These are phyloP conservation scores for Alternaria brassicae DNA, from an alignment of 2,329 filamentous ascomycete genomes.

Conservation along the genomic window DNA sequence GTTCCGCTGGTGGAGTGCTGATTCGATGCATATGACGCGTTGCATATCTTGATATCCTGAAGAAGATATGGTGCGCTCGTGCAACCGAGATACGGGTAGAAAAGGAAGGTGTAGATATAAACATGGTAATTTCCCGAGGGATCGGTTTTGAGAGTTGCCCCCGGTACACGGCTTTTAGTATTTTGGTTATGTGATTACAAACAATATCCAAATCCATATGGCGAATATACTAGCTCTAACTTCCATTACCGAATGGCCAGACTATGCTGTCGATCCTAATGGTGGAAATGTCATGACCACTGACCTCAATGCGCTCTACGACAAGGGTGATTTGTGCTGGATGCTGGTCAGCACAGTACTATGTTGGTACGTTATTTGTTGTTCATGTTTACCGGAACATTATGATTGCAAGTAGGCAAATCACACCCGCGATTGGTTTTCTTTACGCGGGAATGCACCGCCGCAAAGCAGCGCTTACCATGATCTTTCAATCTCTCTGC, in stretches of 20 bases:
- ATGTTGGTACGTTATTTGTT: conserved; percentile 34
- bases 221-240: conserved; percentile 37
- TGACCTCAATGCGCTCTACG: conserved; percentile 55
- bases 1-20: not conserved
- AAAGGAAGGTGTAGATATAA: conserved; percentile 1
- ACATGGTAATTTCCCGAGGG: not conserved
- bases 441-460: conserved; percentile 47
- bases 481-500: conserved; percentile 59
- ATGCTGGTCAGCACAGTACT: conserved; percentile 43
- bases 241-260: conserved; percentile 53
- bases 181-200: not conserved
- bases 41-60: conserved; percentile 12
- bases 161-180: not conserved
- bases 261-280: conserved; percentile 50
- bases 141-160: not conserved
- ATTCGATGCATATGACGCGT: conserved; percentile 2
- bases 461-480: conserved; percentile 50
- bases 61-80: not conserved
- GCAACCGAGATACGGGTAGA: conserved; percentile 18
- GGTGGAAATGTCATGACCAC: conserved; percentile 56
- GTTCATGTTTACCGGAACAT: not conserved
- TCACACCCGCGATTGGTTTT: conserved; percentile 46
- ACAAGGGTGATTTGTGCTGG: conserved; percentile 58
- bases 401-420: conserved; percentile 33
- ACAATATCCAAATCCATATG: conserved; percentile 25